Conservation (phyloP, 2,329 filamentous ascomycete species). For the Colletotrichum godetiae region DNA sequence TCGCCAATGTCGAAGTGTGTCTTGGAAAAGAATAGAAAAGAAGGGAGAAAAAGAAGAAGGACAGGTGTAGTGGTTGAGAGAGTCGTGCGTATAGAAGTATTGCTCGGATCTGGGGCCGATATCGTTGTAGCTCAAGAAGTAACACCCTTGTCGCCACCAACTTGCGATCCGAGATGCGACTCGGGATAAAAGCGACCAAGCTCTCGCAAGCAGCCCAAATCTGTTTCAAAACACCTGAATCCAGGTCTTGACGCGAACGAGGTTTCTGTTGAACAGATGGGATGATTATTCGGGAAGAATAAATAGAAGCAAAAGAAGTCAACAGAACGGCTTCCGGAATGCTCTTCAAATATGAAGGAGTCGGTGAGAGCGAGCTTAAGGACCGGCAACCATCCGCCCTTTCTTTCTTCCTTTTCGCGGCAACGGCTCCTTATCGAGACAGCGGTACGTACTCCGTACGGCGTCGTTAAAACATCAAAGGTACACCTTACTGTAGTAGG, state of each 20-base stretch:
- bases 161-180: slow-evolving; percentile 16
- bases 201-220: slow-evolving; percentile 1
- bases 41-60: not conserved
- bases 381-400: not conserved
- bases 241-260: not conserved
- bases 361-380: slow-evolving; percentile 13
- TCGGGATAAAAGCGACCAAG: slow-evolving; percentile 13
- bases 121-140: slow-evolving; percentile 25
- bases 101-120: slow-evolving; percentile 33
- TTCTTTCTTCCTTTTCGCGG: not conserved
- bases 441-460: not conserved
- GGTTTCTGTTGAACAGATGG: not conserved
- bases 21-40: not conserved
- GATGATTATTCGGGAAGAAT: not conserved
- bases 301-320: not conserved
- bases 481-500: too few species aligned
- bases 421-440: not conserved
- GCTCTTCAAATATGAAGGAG: not conserved
- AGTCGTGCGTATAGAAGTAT: slow-evolving; percentile 19
- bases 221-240: not conserved
- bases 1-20: not conserved
- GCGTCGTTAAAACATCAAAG: not conserved
- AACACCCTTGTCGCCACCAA: slow-evolving; percentile 31
- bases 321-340: not conserved
- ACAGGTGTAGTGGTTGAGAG: not conserved